Evolutionary conservation across 495 filamentous ascomycete species (phyloP).

Genomic region (Annulohypoxylon maeteangense): DNA sequence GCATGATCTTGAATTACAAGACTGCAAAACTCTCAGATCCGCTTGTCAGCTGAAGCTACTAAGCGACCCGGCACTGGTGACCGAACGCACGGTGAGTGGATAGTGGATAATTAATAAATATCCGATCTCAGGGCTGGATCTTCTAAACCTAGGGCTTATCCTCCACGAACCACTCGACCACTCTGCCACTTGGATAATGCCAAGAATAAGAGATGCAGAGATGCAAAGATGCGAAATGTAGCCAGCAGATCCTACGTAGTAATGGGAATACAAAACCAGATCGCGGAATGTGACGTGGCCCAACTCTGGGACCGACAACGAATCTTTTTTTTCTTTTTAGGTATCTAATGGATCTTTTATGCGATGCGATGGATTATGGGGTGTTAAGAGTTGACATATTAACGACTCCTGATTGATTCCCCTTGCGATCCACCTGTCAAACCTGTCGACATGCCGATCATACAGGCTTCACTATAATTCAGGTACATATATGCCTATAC

Average conservation of each 20-base stretch:
- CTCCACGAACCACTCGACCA: neutral
- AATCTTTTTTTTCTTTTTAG: neutral
- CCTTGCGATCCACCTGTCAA: slow-evolving; percentile 26
- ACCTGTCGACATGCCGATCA: slow-evolving; percentile 31
- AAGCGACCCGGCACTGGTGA: slow-evolving; percentile 14
- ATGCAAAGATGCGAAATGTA: slow-evolving; percentile 11
- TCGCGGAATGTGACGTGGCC: slow-evolving; percentile 33
- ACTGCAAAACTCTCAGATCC: slow-evolving; percentile 16
- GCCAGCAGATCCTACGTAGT: slow-evolving; percentile 16
- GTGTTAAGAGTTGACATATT: neutral
- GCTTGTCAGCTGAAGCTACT: neutral
- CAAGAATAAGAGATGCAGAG: slow-evolving; percentile 22
- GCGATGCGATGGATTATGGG: slow-evolving; percentile 2
- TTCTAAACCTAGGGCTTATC: slow-evolving; percentile 28
- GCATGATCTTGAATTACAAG: neutral
- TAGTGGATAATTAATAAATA: slow-evolving; percentile 34
- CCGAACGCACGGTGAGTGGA: slow-evolving; percentile 37
- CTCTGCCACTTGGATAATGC: slow-evolving; percentile 24
- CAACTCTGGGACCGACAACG: slow-evolving; percentile 3
- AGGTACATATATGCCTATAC: neutral
- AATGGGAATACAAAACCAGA: slow-evolving; percentile 22
- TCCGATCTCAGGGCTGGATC: slow-evolving; percentile 34
- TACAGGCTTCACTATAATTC: slow-evolving; percentile 6
- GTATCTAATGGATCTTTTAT: neutral
- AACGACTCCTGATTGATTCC: slow-evolving; percentile 16